phyloP scores from a whole-genome alignment of 2,329 filamentous ascomycete genomes.

The Pseudogymnoascus sp. region DNA sequence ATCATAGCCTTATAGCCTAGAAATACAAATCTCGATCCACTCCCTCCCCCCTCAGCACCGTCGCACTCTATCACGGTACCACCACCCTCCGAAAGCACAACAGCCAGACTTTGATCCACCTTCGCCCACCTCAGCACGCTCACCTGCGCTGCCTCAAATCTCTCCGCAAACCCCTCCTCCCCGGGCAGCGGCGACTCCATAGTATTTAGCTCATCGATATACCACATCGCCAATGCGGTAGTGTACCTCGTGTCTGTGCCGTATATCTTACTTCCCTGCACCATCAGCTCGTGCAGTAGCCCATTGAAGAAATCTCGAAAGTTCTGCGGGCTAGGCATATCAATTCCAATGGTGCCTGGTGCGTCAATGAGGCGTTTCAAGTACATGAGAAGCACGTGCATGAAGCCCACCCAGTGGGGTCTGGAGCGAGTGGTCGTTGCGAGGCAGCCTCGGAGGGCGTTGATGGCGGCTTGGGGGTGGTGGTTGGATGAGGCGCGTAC shows the following conservation, averaged over 20 bases:
- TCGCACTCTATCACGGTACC: not conserved
- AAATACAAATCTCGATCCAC: not conserved
- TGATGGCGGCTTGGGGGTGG: not conserved
- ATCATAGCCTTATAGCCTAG: not conserved
- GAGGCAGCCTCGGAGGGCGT: not conserved
- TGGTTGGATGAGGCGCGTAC: not conserved
- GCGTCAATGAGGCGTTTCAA: not conserved
- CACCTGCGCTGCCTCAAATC: not conserved
- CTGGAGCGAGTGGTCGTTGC: not conserved
- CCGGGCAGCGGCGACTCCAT: not conserved
- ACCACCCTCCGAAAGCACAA: not conserved
- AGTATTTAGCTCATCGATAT: not conserved
- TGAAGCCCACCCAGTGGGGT: not conserved
- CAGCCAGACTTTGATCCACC: not conserved
- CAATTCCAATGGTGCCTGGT: not conserved
- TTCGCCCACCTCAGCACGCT: not conserved
- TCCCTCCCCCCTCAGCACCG: not conserved
- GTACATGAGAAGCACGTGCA: not conserved
- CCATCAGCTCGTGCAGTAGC: not conserved
- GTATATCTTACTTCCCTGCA: not conserved
- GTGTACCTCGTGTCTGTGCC: not conserved
- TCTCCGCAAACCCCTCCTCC: not conserved
- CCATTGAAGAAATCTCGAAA: not conserved
- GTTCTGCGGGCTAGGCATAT: not conserved
- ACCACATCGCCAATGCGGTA: not conserved